phyloP scores from a whole-genome alignment of 2,329 filamentous ascomycete species.

The Hypoxylon sp. region DNA sequence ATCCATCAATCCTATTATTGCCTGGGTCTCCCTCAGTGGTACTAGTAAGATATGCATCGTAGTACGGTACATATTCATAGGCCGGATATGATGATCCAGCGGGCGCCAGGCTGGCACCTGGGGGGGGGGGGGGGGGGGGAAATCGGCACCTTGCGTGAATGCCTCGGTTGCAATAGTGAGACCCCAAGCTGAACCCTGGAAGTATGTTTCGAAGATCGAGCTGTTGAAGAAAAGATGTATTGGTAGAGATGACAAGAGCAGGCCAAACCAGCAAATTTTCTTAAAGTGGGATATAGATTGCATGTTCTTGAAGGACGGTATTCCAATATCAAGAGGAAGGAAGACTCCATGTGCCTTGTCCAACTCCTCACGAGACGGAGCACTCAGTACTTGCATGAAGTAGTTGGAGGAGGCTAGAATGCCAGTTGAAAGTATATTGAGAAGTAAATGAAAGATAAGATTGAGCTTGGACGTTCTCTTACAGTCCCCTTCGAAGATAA shows the following conservation, averaged over 20 bases:
- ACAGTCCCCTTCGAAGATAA: constrained; percentile 20
- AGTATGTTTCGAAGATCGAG: constrained; percentile 28
- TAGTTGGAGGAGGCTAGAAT: constrained; percentile 63
- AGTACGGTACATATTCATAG: background rate
- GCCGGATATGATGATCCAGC: constrained; percentile 4
- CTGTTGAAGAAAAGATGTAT: constrained; percentile 45
- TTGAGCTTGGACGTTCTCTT: constrained; percentile 2
- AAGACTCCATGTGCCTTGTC: constrained; percentile 60
- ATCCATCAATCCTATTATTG: too few relatives aligned
- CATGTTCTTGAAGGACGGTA: constrained; percentile 59
- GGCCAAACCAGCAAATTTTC: constrained; percentile 27
- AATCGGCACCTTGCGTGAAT: constrained; percentile 31
- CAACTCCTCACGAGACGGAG: constrained; percentile 63
- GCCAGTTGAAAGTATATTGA: constrained; percentile 10
- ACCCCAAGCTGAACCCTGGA: constrained; percentile 16
- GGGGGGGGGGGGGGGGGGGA: too few relatives aligned
- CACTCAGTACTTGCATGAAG: constrained; percentile 64
- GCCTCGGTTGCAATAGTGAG: constrained; percentile 36
- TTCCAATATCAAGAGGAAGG: constrained; percentile 61
- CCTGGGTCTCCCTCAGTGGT: background rate
- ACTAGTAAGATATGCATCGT: background rate
- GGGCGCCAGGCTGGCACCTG: constrained; percentile 25
- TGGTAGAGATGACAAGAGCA: constrained; percentile 39
- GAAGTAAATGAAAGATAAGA: constrained; percentile 6
- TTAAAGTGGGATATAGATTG: constrained; percentile 39